phyloP scores from a whole-genome alignment of 2,329 filamentous ascomycete genomes.

The Fusarium anguioides region DNA sequence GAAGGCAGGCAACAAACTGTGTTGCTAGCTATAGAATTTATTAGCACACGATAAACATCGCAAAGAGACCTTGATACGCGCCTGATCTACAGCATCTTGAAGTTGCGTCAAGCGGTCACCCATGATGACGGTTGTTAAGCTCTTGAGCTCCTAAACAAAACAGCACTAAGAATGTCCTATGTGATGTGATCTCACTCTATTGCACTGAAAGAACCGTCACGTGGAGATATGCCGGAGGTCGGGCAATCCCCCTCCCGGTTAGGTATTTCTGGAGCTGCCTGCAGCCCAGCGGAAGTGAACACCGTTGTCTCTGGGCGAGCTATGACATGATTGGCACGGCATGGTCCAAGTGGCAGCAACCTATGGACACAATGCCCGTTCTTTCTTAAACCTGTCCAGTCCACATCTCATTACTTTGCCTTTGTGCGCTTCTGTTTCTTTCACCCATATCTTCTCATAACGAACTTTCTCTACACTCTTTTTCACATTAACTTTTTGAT shows the following conservation, averaged over 20 bases:
- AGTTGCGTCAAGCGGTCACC: constrained; percentile 83
- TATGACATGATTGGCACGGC: constrained; percentile 43
- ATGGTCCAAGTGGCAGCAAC: constrained; percentile 40
- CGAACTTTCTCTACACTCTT: constrained; percentile 26
- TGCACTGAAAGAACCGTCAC: constrained; percentile 20
- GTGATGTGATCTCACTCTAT: neutral
- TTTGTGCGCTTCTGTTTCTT: constrained; percentile 19
- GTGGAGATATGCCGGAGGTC: constrained; percentile 37
- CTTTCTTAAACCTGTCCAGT: constrained; percentile 30
- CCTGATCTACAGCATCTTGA: constrained; percentile 86
- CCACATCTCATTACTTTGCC: constrained; percentile 25
- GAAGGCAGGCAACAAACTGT: constrained; percentile 74
- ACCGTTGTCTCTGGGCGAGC: constrained; percentile 49
- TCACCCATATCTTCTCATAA: constrained; percentile 23
- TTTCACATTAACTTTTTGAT: constrained; percentile 17
- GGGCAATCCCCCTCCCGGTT: constrained; percentile 47
- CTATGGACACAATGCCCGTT: constrained; percentile 22
- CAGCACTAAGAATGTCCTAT: neutral
- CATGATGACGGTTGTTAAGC: constrained; percentile 59
- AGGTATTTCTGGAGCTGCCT: constrained; percentile 28
- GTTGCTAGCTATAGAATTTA: constrained; percentile 65
- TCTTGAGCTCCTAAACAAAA: constrained; percentile 3
- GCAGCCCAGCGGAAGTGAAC: constrained; percentile 48
- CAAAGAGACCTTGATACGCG: constrained; percentile 49
- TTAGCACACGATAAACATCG: neutral